Evolutionary conservation across 257 asterid genomes (phyloP), one percentile per base, ranked within the genome.

Genomic region (Nicotiana attenuata): DNA sequence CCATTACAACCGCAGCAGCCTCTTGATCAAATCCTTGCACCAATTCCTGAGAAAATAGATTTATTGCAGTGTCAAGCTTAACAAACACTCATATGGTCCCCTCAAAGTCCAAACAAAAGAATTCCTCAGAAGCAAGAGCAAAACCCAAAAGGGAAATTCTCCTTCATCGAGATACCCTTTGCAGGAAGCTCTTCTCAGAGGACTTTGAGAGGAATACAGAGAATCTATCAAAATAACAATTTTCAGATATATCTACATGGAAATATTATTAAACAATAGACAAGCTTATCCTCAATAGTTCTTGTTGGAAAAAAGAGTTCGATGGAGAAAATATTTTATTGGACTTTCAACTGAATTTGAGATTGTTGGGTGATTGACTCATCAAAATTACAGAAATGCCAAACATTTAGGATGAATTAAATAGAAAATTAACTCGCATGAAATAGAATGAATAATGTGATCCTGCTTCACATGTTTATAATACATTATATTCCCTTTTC

Each of bases 1-100:
- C 98, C 90, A 94, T 84, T 24, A 91, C 97, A 22, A 96, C 99
- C 38, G 99, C 97, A 89, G 98, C 98, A 84, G 89, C 92, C 87
- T 96, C 99, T 87, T 96, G 98, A 88, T 96, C 99, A 88, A 96
- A 96, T 85, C 99, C 99, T 84, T 91, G 97, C 87, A 93, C 89
- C 81, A 96, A 86, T 80, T 91, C 99, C 97, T 96, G 96, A 85
- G 84, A 35, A 77, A 56, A 76, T 22, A 59, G 80, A 65, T 75
- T 26, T 50, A 29, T 83, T 55, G 82, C 60, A 84, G 65, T 56
- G 15, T 64, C 35, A 82, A 80, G 77, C 80, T 71, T 67, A 82
- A 22, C 78, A 69, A 61, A 35, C 64, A 65, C 60, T 6, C 16
- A 2, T 10, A 38, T 45, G 41, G 31, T 63, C 50, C 24, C 29